A percentile compares a stretch with the other conserved stretches of the same genome.
These are phyloP conservation scores for Chrysanthemum seticuspe DNA, from an alignment of 129 eudicot species.

Conservation along the genomic window DNA sequence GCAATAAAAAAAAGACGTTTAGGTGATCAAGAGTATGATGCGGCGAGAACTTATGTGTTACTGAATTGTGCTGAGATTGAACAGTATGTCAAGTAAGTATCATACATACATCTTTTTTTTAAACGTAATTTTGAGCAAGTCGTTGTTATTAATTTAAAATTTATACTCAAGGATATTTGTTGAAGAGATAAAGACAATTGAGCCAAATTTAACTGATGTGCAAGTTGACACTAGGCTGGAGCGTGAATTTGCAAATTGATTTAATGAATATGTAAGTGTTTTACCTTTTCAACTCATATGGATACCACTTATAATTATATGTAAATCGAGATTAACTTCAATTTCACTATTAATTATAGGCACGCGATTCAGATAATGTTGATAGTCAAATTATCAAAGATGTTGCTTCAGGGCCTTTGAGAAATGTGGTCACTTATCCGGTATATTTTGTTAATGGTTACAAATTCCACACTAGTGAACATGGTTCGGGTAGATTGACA, in stretches of 20 bases:
- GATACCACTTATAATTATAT: neutral
- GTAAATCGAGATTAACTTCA: neutral
- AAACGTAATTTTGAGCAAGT: neutral
- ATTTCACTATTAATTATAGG: neutral
- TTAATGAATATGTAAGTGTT: no score
- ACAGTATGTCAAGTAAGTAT: neutral
- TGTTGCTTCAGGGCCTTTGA: conserved; percentile 13
- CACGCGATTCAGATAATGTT: neutral
- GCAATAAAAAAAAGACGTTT: neutral
- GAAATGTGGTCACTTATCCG: neutral
- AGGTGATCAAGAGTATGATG: neutral
- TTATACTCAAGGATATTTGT: neutral
- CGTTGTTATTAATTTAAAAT: neutral
- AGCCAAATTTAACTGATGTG: neutral
- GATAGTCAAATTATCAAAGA: neutral
- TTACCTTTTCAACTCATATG: no score
- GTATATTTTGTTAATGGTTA: neutral
- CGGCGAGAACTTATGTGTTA: neutral
- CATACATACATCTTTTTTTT: neutral
- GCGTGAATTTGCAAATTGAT: neutral
- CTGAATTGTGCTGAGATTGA: conserved; percentile 11
- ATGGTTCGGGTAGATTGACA: neutral
- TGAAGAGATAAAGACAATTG: neutral
- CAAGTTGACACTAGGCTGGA: neutral
- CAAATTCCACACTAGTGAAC: neutral